Percentiles rank a stretch among this genome's conserved stretches.
Conservation (phyloP, 2,329 filamentous ascomycete species). For the Fusarium albosuccineum region DNA sequence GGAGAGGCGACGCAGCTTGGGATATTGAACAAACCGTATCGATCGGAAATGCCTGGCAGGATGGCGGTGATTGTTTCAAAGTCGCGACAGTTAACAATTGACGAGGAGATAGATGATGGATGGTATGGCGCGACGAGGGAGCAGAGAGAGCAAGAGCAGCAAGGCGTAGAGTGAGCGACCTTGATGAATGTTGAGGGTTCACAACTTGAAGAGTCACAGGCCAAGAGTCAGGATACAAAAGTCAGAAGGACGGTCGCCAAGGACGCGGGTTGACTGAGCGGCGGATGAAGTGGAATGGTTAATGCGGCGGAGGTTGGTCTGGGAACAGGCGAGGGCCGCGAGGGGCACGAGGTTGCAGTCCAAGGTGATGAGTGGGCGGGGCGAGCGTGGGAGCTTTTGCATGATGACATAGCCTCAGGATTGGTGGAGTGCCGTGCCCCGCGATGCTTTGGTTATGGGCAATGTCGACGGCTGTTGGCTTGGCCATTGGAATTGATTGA, state of each 20-base stretch:
- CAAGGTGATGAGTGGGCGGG: constrained; percentile 32
- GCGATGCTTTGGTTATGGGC: constrained; percentile 16
- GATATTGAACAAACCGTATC: constrained; percentile 1
- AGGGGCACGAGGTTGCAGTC: constrained; percentile 39
- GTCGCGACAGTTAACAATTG: constrained; percentile 24
- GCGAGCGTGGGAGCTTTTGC: constrained; percentile 30
- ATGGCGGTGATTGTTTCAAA: constrained; percentile 12
- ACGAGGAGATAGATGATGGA: constrained; percentile 7
- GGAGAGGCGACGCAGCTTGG: not conserved
- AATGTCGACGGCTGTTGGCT: not conserved
- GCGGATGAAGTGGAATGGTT: constrained; percentile 40
- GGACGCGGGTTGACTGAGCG: constrained; percentile 20
- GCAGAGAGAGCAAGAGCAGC: constrained; percentile 12
- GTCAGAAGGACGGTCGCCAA: constrained; percentile 31
- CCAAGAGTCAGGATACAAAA: constrained; percentile 22
- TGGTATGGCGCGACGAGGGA: constrained; percentile 10
- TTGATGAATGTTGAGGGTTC: constrained; percentile 13
- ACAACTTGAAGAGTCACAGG: constrained; percentile 23
- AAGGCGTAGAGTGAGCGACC: constrained; percentile 10
- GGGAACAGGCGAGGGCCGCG: constrained; percentile 24
- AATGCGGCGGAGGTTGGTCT: constrained; percentile 36
- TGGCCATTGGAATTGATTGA: not conserved
- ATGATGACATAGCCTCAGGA: constrained; percentile 39
- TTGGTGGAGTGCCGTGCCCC: constrained; percentile 41
- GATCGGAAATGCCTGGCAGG: not conserved